These are phyloP conservation scores for Aspergillus sclerotioniger DNA, from an alignment of 495 filamentous ascomycete species.

Conservation along the genomic window DNA sequence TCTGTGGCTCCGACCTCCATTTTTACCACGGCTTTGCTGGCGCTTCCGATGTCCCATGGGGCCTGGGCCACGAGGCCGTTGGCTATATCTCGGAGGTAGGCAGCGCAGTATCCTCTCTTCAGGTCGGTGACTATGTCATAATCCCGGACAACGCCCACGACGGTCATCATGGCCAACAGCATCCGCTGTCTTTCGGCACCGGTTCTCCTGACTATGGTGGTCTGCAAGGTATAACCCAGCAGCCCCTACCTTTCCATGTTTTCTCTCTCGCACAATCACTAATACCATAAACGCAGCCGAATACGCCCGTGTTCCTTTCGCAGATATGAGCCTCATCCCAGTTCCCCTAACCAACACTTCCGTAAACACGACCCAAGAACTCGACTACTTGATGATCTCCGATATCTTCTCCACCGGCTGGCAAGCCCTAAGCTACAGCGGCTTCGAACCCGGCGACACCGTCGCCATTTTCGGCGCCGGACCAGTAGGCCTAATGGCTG, in stretches of 20 bases:
- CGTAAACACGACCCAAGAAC: constrained; percentile 7
- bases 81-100: constrained; percentile 30
- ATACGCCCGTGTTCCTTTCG: constrained; percentile 34
- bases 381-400: constrained; percentile 33
- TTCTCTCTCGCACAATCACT: constrained; percentile 18
- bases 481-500: constrained; percentile 37
- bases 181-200: constrained; percentile 3
- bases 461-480: constrained; percentile 44
- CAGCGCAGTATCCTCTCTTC: constrained; percentile 18
- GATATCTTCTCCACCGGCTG: constrained; percentile 39
- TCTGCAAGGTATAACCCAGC: constrained; percentile 5
- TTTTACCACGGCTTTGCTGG: constrained; percentile 20
- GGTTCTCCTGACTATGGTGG: constrained; percentile 1
- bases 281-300: constrained; percentile 19
- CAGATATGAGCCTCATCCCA: constrained; percentile 26
- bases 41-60: constrained; percentile 11
- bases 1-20: constrained; percentile 33
- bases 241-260: constrained; percentile 1
- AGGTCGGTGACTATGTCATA: constrained; percentile 31
- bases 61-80: constrained; percentile 33
- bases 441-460: constrained; percentile 32
- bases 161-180: constrained; percentile 12
- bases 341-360: constrained; percentile 19
- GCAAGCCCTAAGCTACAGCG: constrained; percentile 21
- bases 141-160: no score